Percentiles rank a stretch among this genome's conserved stretches.
phyloP scores from a whole-genome alignment of 805 yeast genomes.

The Komagataella phaffii region DNA sequence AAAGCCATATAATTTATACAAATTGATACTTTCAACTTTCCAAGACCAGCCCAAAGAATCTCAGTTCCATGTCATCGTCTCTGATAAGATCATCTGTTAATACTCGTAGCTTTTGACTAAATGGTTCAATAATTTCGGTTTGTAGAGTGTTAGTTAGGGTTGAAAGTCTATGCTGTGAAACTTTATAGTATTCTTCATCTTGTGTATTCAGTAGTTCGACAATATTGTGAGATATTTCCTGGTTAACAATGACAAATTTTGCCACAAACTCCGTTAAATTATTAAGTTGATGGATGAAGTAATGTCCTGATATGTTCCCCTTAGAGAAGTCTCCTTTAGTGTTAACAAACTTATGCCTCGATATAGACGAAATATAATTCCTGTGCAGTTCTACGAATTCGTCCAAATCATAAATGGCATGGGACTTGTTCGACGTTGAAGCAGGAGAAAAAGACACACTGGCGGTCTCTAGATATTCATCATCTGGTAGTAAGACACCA shows the following conservation, averaged over 20 bases:
- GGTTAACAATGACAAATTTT: conserved; percentile 23
- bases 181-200: conserved; percentile 5
- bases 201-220: conserved; percentile 18
- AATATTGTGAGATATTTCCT: conserved; percentile 22
- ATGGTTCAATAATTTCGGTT: conserved; percentile 24
- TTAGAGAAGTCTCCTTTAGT: conserved; percentile 10
- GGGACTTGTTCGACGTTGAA: neutral
- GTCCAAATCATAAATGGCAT: conserved; percentile 30
- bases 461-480: conserved; percentile 1
- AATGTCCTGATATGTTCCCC: conserved; percentile 23
- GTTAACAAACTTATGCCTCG: conserved; percentile 21
- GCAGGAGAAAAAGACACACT: neutral
- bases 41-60: conserved; percentile 26
- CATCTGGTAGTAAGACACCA: neutral
- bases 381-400: conserved; percentile 26
- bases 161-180: conserved; percentile 13
- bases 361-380: conserved; percentile 20
- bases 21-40: neutral
- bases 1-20: neutral
- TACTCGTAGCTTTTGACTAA: conserved; percentile 24
- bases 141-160: conserved; percentile 26
- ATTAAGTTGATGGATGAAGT: conserved; percentile 28
- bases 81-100: conserved; percentile 39
- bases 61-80: conserved; percentile 35
- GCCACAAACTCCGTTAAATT: conserved; percentile 20